Conservation (phyloP, 1,284 basidiomycete species). For the Vanrija humicola region DNA sequence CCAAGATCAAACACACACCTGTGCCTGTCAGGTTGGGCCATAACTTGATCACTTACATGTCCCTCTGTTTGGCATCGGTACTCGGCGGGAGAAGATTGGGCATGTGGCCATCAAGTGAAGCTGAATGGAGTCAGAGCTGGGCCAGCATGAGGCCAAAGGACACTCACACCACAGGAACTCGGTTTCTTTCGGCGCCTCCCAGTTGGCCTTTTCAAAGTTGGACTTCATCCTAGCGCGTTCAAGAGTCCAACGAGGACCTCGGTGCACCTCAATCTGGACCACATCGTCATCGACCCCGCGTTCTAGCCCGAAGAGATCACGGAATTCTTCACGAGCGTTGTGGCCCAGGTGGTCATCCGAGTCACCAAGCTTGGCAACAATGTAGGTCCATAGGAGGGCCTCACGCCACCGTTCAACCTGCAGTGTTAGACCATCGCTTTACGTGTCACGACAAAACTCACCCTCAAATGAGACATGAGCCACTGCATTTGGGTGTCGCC, state of each 20-base stretch:
- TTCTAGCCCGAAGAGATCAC: constrained; percentile 30
- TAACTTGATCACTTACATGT: constrained; percentile 15
- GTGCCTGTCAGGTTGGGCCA: background rate
- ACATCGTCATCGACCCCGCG: constrained; percentile 27
- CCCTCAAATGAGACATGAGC: constrained; percentile 36
- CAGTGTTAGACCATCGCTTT: background rate
- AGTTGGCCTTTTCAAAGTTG: constrained; percentile 32
- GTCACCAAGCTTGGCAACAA: constrained; percentile 38
- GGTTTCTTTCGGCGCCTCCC: constrained; percentile 37
- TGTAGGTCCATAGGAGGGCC: constrained; percentile 44
- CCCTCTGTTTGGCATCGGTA: constrained; percentile 5
- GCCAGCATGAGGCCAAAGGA: background rate
- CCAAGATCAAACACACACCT: constrained; percentile 41
- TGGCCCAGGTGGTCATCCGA: constrained; percentile 27
- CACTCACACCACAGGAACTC: constrained; percentile 36
- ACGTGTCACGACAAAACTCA: background rate
- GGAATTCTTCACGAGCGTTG: constrained; percentile 26
- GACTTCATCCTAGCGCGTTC: constrained; percentile 27
- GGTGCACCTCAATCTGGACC: constrained; percentile 36
- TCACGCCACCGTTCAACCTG: constrained; percentile 47
- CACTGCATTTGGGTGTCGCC: constrained; percentile 46
- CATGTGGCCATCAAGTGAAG: constrained; percentile 44
- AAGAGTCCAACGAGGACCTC: constrained; percentile 39
- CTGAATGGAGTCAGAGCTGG: constrained; percentile 2
- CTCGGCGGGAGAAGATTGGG: constrained; percentile 28